Base-by-base conservation (phyloP, 768 basidiomycete genomes). In the Boletus insuetus region DNA sequence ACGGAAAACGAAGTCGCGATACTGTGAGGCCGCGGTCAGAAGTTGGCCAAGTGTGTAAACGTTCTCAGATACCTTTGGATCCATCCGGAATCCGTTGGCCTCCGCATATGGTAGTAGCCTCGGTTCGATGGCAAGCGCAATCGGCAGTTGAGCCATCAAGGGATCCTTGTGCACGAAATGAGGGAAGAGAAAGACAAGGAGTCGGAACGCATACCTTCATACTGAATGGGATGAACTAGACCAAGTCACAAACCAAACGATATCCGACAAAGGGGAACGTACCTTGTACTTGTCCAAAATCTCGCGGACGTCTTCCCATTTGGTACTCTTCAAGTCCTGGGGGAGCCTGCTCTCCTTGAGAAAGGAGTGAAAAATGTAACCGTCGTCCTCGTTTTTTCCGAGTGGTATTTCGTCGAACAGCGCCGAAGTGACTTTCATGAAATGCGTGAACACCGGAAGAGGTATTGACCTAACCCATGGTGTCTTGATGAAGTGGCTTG, bases 1-100 rank as follows among this genome's bases (percentile, higher is more conserved):
- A 45, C 89, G 85, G 67, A 91, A 90, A n/a, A 91, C 84, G 62
- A 90, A 91, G 65, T 91, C 84, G 44, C 88, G 87, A 68, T 91
- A 89, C 87, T 91, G 57, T 34, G 49, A 49, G 24, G 26, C 19
- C 29, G 46, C 29, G 32, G 53, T 64, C 51, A 68, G 61, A 60
- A 54, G 38, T 11, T 48, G 42, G 26, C 19, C 12, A 31, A 42
- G 40, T 42, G 51, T 17, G n/a, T 12, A 38, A 47, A 40, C 45
- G 26, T 52, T 53, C 44, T 57, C 47, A 53, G 46, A 46, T 70
- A 85, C 88, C 77, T 89, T 89, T 67, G 79, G 79, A 64, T 91
- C 88, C 87, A 91, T 87, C 38, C 73, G 73, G 68, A 91, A 91
- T 14, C 89, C 89, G 70, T 91, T 91, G 24, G 77, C 76, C 37